Evolutionary conservation across 2,329 filamentous ascomycete species (phyloP).

Genomic region (Hypomyces perniciosus): DNA sequence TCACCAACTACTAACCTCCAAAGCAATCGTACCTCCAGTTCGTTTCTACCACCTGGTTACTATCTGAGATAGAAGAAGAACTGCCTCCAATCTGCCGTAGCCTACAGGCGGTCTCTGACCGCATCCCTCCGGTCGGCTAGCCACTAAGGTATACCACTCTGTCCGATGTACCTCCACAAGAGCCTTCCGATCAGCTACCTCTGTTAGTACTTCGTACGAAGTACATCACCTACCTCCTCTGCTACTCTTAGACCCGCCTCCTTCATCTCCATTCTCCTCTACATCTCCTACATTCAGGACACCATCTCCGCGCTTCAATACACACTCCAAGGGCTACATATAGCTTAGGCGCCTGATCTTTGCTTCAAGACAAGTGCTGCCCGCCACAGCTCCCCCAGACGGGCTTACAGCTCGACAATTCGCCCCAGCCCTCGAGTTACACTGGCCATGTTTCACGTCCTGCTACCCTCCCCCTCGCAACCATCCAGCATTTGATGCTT

Average conservation of each 20-base stretch:
- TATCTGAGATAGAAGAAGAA: no score
- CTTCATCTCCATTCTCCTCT: neutral
- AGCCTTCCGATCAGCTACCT: neutral
- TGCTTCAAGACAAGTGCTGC: neutral
- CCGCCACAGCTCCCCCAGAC: neutral
- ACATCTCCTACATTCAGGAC: neutral
- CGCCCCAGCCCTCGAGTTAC: conserved; percentile 18
- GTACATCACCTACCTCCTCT: neutral
- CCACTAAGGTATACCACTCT: neutral
- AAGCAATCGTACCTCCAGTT: no score
- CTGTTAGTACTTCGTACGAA: neutral
- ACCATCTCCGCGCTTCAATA: neutral
- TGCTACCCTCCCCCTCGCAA: conserved; percentile 15
- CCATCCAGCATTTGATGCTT: conserved; percentile 12
- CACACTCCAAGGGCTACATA: neutral
- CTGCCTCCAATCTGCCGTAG: neutral
- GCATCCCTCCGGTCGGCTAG: neutral
- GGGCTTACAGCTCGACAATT: conserved; percentile 9
- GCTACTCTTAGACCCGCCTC: neutral
- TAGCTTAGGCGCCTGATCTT: neutral
- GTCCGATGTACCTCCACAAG: neutral
- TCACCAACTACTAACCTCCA: no score
- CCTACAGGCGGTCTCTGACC: neutral
- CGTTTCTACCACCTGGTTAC: no score
- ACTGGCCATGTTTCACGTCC: conserved; percentile 21